A percentile compares a stretch with the other conserved stretches of the same genome.
Conservation (phyloP, 257 asterid species). For the Verbascum thapsus region DNA sequence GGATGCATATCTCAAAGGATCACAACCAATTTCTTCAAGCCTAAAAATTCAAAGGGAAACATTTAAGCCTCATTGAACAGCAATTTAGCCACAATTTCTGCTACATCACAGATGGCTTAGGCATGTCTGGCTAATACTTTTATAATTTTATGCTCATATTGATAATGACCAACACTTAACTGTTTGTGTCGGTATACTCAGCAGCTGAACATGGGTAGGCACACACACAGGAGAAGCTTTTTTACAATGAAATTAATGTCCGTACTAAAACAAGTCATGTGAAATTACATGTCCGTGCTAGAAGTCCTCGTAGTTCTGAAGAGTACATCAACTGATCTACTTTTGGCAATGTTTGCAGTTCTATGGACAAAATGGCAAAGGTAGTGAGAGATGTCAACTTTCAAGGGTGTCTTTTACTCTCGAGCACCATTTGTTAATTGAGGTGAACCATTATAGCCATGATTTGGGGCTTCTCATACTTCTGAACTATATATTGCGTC, state of each 20-base stretch:
- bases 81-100: background rate
- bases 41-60: background rate
- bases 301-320: background rate
- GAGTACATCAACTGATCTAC: slow-evolving; percentile 7
- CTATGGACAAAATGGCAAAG: background rate
- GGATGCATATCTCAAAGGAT: slow-evolving; percentile 5
- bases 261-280: background rate
- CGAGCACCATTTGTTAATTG: background rate
- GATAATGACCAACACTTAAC: background rate
- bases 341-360: background rate
- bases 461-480: background rate
- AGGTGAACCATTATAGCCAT: too few species aligned
- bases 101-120: background rate
- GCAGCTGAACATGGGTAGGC: background rate
- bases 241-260: slow-evolving; percentile 7
- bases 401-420: slow-evolving; percentile 8
- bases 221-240: background rate
- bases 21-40: background rate
- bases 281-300: background rate
- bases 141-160: slow-evolving; percentile 17
- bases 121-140: background rate
- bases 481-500: background rate
- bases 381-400: background rate
- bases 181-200: too few species aligned
- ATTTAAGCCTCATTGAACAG: slow-evolving; percentile 2